A percentile compares a stretch with the other conserved stretches of the same genome.
These are phyloP conservation scores for Phylloporus sp. DNA, from an alignment of 768 basidiomycete genomes.

Conservation along the genomic window DNA sequence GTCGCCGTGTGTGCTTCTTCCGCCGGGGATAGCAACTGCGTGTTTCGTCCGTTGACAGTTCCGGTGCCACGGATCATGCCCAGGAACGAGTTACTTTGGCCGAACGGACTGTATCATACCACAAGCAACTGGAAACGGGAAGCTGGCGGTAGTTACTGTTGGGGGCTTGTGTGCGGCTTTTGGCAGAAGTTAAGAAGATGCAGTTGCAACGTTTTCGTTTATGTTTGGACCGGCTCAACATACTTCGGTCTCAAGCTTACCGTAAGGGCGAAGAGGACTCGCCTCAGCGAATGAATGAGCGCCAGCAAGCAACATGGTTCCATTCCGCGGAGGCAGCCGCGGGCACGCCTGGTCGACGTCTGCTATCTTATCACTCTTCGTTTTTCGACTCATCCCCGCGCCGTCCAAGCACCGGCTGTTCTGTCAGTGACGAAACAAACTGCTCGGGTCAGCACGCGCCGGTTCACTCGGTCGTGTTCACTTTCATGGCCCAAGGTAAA, in stretches of 20 bases:
- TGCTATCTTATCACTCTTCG: conserved; percentile 25
- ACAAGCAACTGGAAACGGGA: too few species aligned
- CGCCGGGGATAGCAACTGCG: background rate
- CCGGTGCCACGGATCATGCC: conserved; percentile 16
- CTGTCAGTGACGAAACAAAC: background rate
- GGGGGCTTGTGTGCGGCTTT: background rate
- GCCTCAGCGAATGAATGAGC: background rate
- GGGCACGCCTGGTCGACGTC: conserved; percentile 9
- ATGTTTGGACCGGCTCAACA: background rate
- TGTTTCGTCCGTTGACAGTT: background rate
- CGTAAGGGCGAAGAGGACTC: conserved; percentile 6
- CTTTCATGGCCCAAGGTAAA: background rate
- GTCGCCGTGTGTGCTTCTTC: background rate
- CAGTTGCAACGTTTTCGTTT: conserved; percentile 5
- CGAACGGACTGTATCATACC: background rate
- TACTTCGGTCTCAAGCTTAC: background rate
- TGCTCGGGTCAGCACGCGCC: background rate
- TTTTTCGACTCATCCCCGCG: conserved; percentile 11
- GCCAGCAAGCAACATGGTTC: background rate
- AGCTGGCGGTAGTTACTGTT: background rate
- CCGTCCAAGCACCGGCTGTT: conserved; percentile 19
- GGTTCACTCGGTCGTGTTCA: conserved; percentile 5
- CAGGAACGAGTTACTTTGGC: conserved; percentile 1
- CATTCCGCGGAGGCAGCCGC: conserved; percentile 24
- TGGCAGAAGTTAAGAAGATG: background rate